Evolutionary conservation across 176 grass and related monocot species (phyloP), one percentile per base, ranked within the genome.

Genomic region (Poa pratensis): DNA sequence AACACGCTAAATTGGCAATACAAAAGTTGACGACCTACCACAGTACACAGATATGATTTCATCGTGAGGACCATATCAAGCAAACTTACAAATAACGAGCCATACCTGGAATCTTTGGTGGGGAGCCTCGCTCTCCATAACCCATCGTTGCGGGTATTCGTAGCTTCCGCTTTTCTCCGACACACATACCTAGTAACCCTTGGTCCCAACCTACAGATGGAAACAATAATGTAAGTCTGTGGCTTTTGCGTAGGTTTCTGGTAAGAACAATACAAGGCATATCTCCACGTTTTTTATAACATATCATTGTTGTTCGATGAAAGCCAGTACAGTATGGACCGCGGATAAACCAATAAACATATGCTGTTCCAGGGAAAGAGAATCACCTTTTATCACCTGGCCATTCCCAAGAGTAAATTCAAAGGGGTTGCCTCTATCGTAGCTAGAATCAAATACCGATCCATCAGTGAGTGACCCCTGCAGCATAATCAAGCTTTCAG

Each of bases 381-480:
- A 82, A 58, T 80, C 84, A 98, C 96, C 93, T 90, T 96, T 92
- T 64, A 98, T 98, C 83, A 98, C 96, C 88, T 96, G 96, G 39
- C 93, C 93, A 58, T 81, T 87, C 35, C 93, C 96, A 86, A 98
- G 93, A 58, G 89, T 92, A 86, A 98, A 98, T 84, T 96, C 96
- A 77, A 98, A 93, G 2, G 96, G 96, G 65, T 92, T 86, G 49
- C 96, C 93, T 91, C 93, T 90, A 83, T 98, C 96, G 57, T 87
- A 98, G 78, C 93, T 96, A 78, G 93, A 92, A 84, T 98, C 96
- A 80, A 98, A 98, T 58, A 98, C 84, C 28, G 89, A 80, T 74
- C 96, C 93, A 86, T 98, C 93, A 77, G 93, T 96, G 58, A 98
- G 89, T 80, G 91, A 77, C 6, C 96, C 96, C 96, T 98, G 81